phyloP scores from a whole-genome alignment of 768 basidiomycete genomes.

The Amanita pallidorosea region DNA sequence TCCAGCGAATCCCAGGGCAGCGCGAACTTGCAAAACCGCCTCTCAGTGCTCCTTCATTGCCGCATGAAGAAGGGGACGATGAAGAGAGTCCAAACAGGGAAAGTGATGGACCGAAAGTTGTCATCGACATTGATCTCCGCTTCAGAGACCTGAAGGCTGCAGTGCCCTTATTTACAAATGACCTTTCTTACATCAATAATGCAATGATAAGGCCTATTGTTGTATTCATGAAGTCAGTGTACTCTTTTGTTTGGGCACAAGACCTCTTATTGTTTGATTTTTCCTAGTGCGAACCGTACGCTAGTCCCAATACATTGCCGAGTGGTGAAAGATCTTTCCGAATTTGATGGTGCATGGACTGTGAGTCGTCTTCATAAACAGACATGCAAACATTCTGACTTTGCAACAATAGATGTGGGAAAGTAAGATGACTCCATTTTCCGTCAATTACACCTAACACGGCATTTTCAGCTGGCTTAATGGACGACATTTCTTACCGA shows the following conservation, averaged over 20 bases:
- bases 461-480: constrained; percentile 65
- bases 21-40: constrained; percentile 81
- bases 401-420: constrained; percentile 68
- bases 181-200: constrained; percentile 85
- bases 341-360: constrained; percentile 97
- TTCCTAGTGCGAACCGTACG: constrained; percentile 76
- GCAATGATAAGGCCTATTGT: constrained; percentile 94
- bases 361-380: constrained; percentile 32
- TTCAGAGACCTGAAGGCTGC: constrained; percentile 94
- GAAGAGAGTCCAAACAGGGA: constrained; percentile 18
- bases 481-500: constrained; percentile 84
- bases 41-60: constrained; percentile 49
- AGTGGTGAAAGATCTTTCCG: constrained; percentile 69
- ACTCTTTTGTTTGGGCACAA: not conserved
- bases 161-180: constrained; percentile 83
- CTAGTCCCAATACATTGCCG: constrained; percentile 89
- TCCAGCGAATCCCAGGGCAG: constrained; percentile 71
- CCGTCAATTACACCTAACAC: constrained; percentile 7
- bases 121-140: constrained; percentile 88
- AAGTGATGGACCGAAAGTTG: constrained; percentile 36
- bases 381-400: constrained; percentile 8
- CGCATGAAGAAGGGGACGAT: constrained; percentile 21
- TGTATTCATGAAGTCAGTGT: constrained; percentile 85
- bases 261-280: not conserved
- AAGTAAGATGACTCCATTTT: constrained; percentile 39